These are phyloP conservation scores for Naganishia randhawae DNA, from an alignment of 768 basidiomycete species.

Conservation along the genomic window DNA sequence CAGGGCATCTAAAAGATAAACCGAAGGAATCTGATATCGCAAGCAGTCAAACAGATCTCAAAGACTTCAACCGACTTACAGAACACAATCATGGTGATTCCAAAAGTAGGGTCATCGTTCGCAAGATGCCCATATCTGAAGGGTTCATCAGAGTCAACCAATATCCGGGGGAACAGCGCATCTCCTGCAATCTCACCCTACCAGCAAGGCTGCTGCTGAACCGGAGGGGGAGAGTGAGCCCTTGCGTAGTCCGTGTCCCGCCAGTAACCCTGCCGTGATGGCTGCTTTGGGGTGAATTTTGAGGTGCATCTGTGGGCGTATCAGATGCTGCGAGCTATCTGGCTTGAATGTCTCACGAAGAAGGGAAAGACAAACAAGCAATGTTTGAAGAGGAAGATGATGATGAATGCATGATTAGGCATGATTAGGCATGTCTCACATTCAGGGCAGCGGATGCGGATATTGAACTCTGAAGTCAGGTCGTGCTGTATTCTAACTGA, in stretches of 20 bases:
- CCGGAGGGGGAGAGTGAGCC: constrained; percentile 74
- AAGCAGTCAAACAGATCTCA: background rate
- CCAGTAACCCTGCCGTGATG: constrained; percentile 53
- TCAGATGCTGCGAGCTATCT: background rate
- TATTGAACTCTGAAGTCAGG: too few relatives aligned
- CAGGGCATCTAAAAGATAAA: constrained; percentile 54
- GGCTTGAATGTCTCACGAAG: too few relatives aligned
- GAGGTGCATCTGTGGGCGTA: background rate
- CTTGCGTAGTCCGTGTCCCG: constrained; percentile 67
- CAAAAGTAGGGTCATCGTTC: constrained; percentile 45
- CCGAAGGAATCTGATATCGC: background rate
- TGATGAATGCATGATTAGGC: background rate
- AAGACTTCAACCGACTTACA: constrained; percentile 24
- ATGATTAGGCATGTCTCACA: constrained; percentile 1
- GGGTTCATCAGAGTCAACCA: background rate
- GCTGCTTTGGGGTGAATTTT: constrained; percentile 27
- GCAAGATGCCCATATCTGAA: constrained; percentile 59
- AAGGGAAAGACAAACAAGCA: background rate
- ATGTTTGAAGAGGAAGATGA: background rate
- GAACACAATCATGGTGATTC: constrained; percentile 44
- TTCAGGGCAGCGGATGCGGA: too few relatives aligned
- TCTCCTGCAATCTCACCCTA: constrained; percentile 54
- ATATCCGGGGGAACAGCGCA: background rate
- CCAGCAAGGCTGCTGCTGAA: constrained; percentile 68
- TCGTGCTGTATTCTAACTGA: too few relatives aligned